Evolutionary conservation across 2,329 filamentous ascomycete genomes (phyloP).

Genomic region (Aspergillus vadensis): DNA sequence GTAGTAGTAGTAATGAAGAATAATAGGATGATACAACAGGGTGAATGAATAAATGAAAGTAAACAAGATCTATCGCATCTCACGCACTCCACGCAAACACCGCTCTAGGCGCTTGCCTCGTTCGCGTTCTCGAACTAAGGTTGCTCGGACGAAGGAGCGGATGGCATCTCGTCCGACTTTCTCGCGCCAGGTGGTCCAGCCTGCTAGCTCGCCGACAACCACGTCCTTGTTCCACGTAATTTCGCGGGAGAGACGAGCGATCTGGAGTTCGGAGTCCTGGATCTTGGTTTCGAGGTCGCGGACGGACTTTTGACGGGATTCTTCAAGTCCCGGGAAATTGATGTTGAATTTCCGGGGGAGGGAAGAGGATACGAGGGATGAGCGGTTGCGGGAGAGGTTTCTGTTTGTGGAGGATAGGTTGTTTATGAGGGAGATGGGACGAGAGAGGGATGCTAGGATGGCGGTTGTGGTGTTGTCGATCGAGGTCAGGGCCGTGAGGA

Average conservation of each 20-base stretch:
- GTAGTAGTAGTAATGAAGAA: no score
- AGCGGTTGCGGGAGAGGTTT: constrained; percentile 75
- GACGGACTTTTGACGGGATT: constrained; percentile 77
- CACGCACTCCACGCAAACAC: constrained; percentile 66
- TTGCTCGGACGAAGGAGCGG: constrained; percentile 71
- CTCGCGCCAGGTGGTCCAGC: constrained; percentile 89
- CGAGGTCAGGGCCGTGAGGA: constrained; percentile 75
- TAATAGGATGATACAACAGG: not conserved
- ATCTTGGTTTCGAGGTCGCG: constrained; percentile 84
- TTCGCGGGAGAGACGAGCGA: constrained; percentile 75
- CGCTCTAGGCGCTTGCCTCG: constrained; percentile 78
- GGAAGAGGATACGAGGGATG: constrained; percentile 66
- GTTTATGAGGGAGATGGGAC: constrained; percentile 75
- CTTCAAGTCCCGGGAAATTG: constrained; percentile 65
- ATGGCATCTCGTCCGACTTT: constrained; percentile 74
- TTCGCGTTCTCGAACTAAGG: constrained; percentile 78
- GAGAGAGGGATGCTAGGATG: constrained; percentile 74
- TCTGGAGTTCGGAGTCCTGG: constrained; percentile 67
- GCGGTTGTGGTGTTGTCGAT: constrained; percentile 84
- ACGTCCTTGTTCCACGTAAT: constrained; percentile 90
- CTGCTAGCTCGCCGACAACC: constrained; percentile 85
- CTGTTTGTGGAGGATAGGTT: constrained; percentile 74
- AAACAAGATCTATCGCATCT: constrained; percentile 16
- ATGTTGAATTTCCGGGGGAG: constrained; percentile 50
- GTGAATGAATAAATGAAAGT: no score